phyloP scores from a whole-genome alignment of 352 stramenopile genomes.

The Phytophthora colocasiae region DNA sequence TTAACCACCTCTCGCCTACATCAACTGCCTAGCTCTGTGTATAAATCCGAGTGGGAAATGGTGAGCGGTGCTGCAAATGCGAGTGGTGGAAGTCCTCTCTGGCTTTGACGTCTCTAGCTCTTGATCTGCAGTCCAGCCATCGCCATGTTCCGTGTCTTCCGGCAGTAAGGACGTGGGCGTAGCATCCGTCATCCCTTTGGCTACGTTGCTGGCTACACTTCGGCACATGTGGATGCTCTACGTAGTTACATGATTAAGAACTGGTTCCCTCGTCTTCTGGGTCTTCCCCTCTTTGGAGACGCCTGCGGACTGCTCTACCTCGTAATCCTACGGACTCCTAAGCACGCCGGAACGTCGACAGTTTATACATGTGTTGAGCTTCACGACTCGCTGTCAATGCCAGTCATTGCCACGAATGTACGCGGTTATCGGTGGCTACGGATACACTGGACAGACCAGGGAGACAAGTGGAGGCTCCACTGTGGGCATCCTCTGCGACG shows the following conservation, averaged over 20 bases:
- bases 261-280: conserved; percentile 49
- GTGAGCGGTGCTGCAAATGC: conserved; percentile 19
- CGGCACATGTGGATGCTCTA: conserved; percentile 57
- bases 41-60: conserved; percentile 6
- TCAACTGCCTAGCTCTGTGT: not conserved
- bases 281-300: conserved; percentile 42
- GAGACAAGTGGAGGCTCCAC: conserved; percentile 31
- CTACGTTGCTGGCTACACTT: conserved; percentile 41
- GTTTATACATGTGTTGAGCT: conserved; percentile 26
- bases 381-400: conserved; percentile 9
- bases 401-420: conserved; percentile 41
- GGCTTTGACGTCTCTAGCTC: conserved; percentile 38
- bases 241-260: conserved; percentile 49
- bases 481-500: conserved; percentile 35
- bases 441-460: conserved; percentile 37
- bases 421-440: conserved; percentile 32
- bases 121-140: conserved; percentile 50
- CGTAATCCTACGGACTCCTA: conserved; percentile 54
- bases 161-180: conserved; percentile 37
- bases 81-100: conserved; percentile 30
- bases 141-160: conserved; percentile 39
- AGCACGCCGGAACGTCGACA: conserved; percentile 31
- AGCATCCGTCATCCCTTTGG: conserved; percentile 45
- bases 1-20: not conserved
- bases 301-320: conserved; percentile 42